Evolutionary conservation across 441 rosid species (phyloP).

Genomic region (Euphorbia schlechtendalii): DNA sequence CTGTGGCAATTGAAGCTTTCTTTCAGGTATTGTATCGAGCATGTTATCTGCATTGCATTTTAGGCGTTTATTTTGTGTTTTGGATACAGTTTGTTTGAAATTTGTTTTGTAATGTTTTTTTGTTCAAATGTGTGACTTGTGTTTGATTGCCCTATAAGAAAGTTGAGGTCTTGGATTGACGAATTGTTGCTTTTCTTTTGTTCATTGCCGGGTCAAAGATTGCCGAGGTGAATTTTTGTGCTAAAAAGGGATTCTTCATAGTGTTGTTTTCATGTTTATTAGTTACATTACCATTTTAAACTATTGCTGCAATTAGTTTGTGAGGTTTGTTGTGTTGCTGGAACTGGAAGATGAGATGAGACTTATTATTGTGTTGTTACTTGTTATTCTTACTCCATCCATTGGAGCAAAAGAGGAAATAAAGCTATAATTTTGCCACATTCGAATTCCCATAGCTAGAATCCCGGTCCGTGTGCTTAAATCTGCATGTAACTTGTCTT

Average conservation of each 20-base stretch:
- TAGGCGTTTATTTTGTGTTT: conserved; percentile 2
- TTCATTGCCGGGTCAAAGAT: background rate
- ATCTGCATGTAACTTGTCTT: too few relatives aligned
- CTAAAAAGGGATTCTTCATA: too few relatives aligned
- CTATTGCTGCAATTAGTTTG: too few relatives aligned
- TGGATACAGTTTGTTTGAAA: background rate
- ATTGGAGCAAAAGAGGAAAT: background rate
- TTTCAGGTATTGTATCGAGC: conserved; percentile 37
- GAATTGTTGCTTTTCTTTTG: conserved; percentile 2
- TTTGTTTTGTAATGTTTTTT: background rate
- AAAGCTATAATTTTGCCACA: background rate
- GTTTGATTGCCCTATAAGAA: background rate
- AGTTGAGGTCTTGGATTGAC: background rate
- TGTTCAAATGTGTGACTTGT: background rate
- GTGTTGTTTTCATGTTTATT: background rate
- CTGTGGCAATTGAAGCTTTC: conserved; percentile 16
- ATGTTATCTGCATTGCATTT: background rate
- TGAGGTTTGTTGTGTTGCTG: background rate
- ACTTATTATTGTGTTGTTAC: background rate
- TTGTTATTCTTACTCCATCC: background rate
- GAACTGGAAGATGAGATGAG: too few relatives aligned
- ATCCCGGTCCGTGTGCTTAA: too few relatives aligned
- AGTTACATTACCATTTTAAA: background rate
- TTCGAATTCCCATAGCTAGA: background rate
- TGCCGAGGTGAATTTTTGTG: conserved; percentile 10